Evolutionary conservation across 371 early-diverging fungal genomes (phyloP), one percentile per base, ranked within the genome.

Genomic region (Polyrhizophydium stewartii): DNA sequence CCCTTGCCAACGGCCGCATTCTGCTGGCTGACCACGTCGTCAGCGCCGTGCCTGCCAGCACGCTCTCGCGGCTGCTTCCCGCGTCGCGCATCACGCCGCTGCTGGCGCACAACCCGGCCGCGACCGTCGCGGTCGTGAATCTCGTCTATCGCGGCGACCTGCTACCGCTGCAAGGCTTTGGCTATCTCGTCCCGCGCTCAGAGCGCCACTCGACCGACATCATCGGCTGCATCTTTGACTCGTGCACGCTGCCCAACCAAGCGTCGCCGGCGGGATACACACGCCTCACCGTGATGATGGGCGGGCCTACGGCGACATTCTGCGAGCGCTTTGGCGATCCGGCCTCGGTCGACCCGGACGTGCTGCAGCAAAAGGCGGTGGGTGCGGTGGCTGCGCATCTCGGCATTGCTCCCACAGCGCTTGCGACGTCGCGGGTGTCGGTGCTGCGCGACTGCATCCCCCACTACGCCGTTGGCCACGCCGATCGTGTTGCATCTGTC

Each of bases 221-320:
- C 12, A 76, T 97, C 17, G 97, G 97, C 19, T 87, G 89, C 22
- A 89, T 96, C 10, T 94, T 93, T 75, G 97, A 97, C 67, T 93
- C 94, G 17, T 87, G 86, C 56, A 81, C 89, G 2, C 67, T 91
- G 63, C 87, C 87, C 0, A 78, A 72, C 7, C 91, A 90, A 60
- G 88, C 88, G 32, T 62, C 64, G 16, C 68, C 61, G 50, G 64
- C 13, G 41, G 67, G 52, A 12, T 47, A 63, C 12, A 74, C 86
- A 24, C 85, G 91, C 33, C 58, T 93, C 16, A 96, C 95, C 0
- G 92, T 87, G 31, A 95, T 97, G 96, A 79, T 96, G 49, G 96
- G 96, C 57, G 97, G 96, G 0, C 82, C 88, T 56, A 75, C 78
- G 57, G 7, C 3, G 7, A 3, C 13, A 3, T 94, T 92, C 78